These are phyloP conservation scores for Termitomyces sp. DNA, from an alignment of 768 basidiomycete species.

Conservation along the genomic window DNA sequence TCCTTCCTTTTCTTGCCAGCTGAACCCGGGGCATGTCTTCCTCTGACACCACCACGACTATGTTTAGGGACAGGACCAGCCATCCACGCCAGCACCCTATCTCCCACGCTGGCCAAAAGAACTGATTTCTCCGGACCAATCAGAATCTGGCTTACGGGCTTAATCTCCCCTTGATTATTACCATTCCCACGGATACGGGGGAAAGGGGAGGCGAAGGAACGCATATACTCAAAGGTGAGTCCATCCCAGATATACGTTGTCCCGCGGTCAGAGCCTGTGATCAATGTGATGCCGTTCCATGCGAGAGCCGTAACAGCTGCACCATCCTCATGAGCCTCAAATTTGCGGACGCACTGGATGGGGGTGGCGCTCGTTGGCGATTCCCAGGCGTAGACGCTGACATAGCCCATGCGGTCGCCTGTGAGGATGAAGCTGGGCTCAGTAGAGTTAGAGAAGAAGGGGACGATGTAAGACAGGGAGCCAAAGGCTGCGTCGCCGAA, in stretches of 20 bases:
- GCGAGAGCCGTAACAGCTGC: constrained; percentile 55
- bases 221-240: constrained; percentile 52
- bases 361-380: constrained; percentile 4
- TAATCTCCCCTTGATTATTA: constrained; percentile 24
- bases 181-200: constrained; percentile 22
- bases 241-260: constrained; percentile 59
- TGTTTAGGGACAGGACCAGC: constrained; percentile 38
- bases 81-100: constrained; percentile 63
- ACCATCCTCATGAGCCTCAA: constrained; percentile 63
- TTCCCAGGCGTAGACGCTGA: constrained; percentile 57
- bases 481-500: constrained; percentile 53
- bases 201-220: constrained; percentile 47
- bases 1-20: constrained; percentile 29
- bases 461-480: constrained; percentile 41
- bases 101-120: constrained; percentile 56
- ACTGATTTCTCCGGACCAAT: constrained; percentile 47
- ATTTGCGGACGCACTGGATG: constrained; percentile 35
- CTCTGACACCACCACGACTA: constrained; percentile 28
- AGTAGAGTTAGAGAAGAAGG: constrained; percentile 35
- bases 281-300: constrained; percentile 54
- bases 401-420: constrained; percentile 62
- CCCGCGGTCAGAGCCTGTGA: constrained; percentile 63
- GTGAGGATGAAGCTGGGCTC: constrained; percentile 47
- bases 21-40: constrained; percentile 20
- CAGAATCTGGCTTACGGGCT: constrained; percentile 51